Conservation (phyloP, 768 basidiomycete genomes). For the Phylloporus sp. region DNA sequence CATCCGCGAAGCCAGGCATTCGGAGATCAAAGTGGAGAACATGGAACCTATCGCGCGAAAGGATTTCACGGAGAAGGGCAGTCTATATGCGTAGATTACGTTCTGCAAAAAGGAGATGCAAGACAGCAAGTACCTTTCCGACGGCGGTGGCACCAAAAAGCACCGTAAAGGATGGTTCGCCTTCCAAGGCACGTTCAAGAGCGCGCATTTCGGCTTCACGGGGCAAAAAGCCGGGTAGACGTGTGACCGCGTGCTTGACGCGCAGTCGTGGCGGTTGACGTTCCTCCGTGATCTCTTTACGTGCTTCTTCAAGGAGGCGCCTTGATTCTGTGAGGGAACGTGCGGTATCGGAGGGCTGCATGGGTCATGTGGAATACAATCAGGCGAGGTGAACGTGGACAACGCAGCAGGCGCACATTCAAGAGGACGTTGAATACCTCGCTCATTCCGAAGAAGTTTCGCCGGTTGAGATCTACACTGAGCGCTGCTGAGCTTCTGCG, state of each 20-base stretch:
- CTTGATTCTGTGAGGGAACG: constrained; percentile 77
- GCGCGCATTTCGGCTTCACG: constrained; percentile 63
- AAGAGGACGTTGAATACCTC: constrained; percentile 73
- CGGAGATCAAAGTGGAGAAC: constrained; percentile 82
- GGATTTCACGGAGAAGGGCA: constrained; percentile 71
- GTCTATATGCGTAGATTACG: constrained; percentile 48
- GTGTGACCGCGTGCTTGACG: constrained; percentile 73
- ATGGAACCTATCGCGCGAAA: constrained; percentile 65
- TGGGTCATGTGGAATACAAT: constrained; percentile 11
- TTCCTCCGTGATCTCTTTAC: constrained; percentile 67
- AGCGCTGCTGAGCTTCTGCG: constrained; percentile 58
- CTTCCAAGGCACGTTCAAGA: constrained; percentile 59
- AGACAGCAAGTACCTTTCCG: constrained; percentile 57
- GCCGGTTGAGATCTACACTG: constrained; percentile 57
- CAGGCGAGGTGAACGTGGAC: constrained; percentile 1
- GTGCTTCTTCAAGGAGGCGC: constrained; percentile 71
- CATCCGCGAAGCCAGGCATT: constrained; percentile 80
- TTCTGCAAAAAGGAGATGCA: constrained; percentile 1
- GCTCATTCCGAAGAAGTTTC: constrained; percentile 76
- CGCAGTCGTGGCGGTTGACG: constrained; percentile 63
- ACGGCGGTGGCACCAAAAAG: constrained; percentile 79
- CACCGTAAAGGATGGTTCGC: constrained; percentile 75
- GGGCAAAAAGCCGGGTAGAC: constrained; percentile 70
- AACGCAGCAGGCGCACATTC: constrained; percentile 49
- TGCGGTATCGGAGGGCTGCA: constrained; percentile 73